Conservation (phyloP, 768 basidiomycete species). For the Leccinum arenicola region DNA sequence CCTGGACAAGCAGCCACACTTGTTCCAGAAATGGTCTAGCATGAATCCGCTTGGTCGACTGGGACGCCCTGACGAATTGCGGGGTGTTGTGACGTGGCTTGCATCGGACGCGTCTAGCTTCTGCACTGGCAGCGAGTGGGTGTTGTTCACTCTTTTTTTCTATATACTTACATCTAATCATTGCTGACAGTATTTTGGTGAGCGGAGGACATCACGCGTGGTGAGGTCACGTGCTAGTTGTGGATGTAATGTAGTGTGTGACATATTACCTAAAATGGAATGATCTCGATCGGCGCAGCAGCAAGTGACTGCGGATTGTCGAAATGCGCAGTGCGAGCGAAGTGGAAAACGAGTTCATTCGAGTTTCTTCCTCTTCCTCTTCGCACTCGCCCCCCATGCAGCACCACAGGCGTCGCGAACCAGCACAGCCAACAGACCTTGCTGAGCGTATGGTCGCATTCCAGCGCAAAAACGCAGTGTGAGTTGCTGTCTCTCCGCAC, state of each 20-base stretch:
- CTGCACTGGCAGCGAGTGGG: slow-evolving; percentile 82
- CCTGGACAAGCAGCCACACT: slow-evolving; percentile 60
- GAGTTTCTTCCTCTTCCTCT: neutral
- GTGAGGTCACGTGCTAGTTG: slow-evolving; percentile 22
- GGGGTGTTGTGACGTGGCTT: slow-evolving; percentile 70
- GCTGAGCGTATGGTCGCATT: slow-evolving; percentile 66
- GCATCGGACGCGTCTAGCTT: slow-evolving; percentile 75
- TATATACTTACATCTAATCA: neutral
- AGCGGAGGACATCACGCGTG: slow-evolving; percentile 33
- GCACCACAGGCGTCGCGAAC: slow-evolving; percentile 37
- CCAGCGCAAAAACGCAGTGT: slow-evolving; percentile 64
- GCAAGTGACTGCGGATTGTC: slow-evolving; percentile 29
- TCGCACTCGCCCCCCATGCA: slow-evolving; percentile 28
- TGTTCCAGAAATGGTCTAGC: slow-evolving; percentile 64
- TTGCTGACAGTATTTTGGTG: slow-evolving; percentile 24
- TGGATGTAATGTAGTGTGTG: slow-evolving; percentile 14
- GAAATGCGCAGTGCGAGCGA: slow-evolving; percentile 19
- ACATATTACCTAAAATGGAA: slow-evolving; percentile 18
- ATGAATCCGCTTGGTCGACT: slow-evolving; percentile 70
- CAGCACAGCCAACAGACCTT: slow-evolving; percentile 44
- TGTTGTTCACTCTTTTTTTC: slow-evolving; percentile 13
- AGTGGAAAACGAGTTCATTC: neutral
- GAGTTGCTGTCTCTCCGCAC: slow-evolving; percentile 19
- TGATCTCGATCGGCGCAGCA: slow-evolving; percentile 36
- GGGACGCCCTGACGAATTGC: slow-evolving; percentile 68